A percentile compares a stretch with the other conserved stretches of the same genome.
phyloP scores from a whole-genome alignment of 176 grass and related monocot genomes.

The Secale cereale region DNA sequence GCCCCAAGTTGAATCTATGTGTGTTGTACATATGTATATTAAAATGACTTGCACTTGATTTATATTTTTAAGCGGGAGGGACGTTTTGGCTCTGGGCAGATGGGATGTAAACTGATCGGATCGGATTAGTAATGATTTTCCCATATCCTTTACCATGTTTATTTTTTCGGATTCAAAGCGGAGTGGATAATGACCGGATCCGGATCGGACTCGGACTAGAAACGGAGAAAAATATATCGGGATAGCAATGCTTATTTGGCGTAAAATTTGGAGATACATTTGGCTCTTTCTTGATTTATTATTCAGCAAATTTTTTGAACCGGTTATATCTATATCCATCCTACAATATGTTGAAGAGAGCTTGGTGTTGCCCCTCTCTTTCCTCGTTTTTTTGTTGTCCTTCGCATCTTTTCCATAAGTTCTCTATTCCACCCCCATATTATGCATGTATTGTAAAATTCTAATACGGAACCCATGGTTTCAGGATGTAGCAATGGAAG shows the following conservation, averaged over 20 bases:
- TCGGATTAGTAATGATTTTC: no score
- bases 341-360: background rate
- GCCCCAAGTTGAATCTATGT: background rate
- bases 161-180: no score
- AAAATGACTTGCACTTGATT: background rate
- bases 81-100: no score
- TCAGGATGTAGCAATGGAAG: constrained; percentile 56
- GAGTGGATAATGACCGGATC: no score
- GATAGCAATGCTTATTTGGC: no score
- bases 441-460: constrained; percentile 3
- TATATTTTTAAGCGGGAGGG: background rate
- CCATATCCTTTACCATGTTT: no score
- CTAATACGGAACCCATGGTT: constrained; percentile 23
- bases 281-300: no score
- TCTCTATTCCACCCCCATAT: background rate
- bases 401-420: background rate
- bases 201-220: no score
- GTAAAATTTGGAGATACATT: no score
- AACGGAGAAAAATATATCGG: no score
- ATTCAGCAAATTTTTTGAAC: background rate
- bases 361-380: background rate
- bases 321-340: background rate
- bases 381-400: background rate
- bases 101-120: no score
- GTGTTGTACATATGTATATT: background rate